Evolutionary conservation across 2,329 filamentous ascomycete genomes (phyloP).

Genomic region (Cytospora mali): DNA sequence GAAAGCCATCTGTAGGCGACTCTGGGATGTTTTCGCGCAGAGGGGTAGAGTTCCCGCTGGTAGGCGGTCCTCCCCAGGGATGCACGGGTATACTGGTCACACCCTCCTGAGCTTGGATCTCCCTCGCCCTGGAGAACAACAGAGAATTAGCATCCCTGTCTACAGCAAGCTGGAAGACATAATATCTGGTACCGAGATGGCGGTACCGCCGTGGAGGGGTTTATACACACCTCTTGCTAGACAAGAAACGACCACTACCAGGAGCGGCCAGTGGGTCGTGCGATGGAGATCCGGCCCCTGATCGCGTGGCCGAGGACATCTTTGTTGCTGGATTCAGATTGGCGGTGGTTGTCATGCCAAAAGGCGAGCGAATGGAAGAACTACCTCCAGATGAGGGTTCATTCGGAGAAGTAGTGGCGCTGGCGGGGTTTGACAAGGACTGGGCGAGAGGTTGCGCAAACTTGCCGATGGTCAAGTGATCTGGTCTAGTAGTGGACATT

Average conservation of each 20-base stretch:
- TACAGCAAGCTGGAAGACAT: slow-evolving; percentile 23
- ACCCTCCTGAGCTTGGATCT: slow-evolving; percentile 96
- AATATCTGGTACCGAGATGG: neutral
- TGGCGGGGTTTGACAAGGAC: slow-evolving; percentile 55
- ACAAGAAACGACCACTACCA: slow-evolving; percentile 64
- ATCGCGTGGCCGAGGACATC: slow-evolving; percentile 65
- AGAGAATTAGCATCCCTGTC: slow-evolving; percentile 28
- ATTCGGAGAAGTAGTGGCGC: slow-evolving; percentile 77
- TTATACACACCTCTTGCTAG: slow-evolving; percentile 83
- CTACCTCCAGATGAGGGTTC: slow-evolving; percentile 66
- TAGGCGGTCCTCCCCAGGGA: slow-evolving; percentile 93
- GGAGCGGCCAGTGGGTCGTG: slow-evolving; percentile 74
- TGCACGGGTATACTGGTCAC: slow-evolving; percentile 67
- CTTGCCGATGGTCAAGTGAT: slow-evolving; percentile 85
- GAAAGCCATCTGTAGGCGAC: slow-evolving; percentile 93
- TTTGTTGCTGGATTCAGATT: slow-evolving; percentile 61
- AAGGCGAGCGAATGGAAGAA: slow-evolving; percentile 66
- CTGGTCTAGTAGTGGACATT: slow-evolving; percentile 89
- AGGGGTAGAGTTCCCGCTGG: slow-evolving; percentile 93
- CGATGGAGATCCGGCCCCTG: slow-evolving; percentile 93
- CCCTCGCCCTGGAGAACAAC: slow-evolving; percentile 71
- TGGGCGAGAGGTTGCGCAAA: slow-evolving; percentile 58
- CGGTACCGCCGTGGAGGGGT: slow-evolving; percentile 23
- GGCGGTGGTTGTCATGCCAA: slow-evolving; percentile 61
- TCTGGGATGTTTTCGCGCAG: slow-evolving; percentile 97